Evolutionary conservation across 2,329 filamentous ascomycete species (phyloP).

Genomic region (Neonectria punicea): DNA sequence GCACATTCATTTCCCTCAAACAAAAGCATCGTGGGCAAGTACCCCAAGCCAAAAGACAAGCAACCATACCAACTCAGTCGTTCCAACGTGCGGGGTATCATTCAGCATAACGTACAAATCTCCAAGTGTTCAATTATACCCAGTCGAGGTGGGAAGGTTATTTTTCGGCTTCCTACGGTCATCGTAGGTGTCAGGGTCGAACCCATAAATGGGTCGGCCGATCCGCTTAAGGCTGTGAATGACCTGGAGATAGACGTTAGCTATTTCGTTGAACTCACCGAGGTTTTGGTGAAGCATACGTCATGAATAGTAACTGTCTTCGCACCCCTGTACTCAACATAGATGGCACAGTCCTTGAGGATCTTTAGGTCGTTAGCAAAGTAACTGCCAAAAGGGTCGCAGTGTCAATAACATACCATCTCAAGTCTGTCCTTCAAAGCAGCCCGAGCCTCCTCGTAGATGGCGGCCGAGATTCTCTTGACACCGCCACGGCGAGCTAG

Average conservation of each 20-base stretch:
- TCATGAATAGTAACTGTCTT: constrained; percentile 74
- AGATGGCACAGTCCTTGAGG: constrained; percentile 59
- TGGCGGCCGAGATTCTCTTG: constrained; percentile 72
- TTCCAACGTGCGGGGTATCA: not conserved
- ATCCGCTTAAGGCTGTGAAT: constrained; percentile 60
- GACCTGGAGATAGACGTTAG: constrained; percentile 56
- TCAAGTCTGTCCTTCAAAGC: constrained; percentile 63
- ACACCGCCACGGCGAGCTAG: constrained; percentile 81
- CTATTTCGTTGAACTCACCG: constrained; percentile 6
- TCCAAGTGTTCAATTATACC: not conserved
- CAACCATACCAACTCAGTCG: not conserved
- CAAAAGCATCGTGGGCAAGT: not conserved
- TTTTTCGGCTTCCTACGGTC: constrained; percentile 11
- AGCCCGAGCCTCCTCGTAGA: constrained; percentile 71
- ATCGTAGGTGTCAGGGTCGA: constrained; percentile 57
- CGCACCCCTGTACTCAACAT: constrained; percentile 62
- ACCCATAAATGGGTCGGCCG: constrained; percentile 67
- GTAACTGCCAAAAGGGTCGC: not conserved
- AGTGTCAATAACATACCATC: constrained; percentile 51
- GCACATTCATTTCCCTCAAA: not conserved
- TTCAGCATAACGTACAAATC: not conserved
- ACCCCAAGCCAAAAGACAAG: not conserved
- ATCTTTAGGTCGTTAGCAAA: constrained; percentile 55
- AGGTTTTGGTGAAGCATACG: constrained; percentile 55
- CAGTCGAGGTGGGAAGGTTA: not conserved